phyloP scores from a whole-genome alignment of 1,139 yeast genomes.

The Hyphopichia fennica region DNA sequence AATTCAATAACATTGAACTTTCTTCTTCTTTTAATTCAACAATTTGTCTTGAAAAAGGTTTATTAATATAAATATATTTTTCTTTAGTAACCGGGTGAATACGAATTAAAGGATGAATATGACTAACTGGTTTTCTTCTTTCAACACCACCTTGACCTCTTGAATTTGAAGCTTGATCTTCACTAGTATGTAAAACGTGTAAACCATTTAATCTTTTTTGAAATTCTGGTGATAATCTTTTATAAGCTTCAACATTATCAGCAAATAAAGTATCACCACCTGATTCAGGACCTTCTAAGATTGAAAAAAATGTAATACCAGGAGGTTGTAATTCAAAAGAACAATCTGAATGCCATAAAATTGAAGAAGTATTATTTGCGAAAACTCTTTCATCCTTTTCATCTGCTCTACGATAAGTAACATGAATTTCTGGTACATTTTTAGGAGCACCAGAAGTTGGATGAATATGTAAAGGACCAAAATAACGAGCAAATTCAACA shows the following conservation, averaged over 20 bases:
- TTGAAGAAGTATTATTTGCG: constrained; percentile 31
- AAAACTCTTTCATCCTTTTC: constrained; percentile 32
- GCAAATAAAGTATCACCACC: constrained; percentile 78
- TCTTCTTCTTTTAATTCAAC: constrained; percentile 69
- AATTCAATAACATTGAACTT: constrained; percentile 53
- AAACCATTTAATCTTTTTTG: constrained; percentile 55
- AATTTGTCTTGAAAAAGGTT: constrained; percentile 61
- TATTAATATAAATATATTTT: constrained; percentile 59
- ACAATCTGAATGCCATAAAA: constrained; percentile 67
- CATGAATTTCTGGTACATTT: constrained; percentile 58
- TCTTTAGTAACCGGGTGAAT: constrained; percentile 67
- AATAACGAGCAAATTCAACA: constrained; percentile 58
- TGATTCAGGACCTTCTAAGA: constrained; percentile 58
- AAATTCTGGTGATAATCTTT: constrained; percentile 64
- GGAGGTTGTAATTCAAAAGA: constrained; percentile 74
- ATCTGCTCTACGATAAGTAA: constrained; percentile 57
- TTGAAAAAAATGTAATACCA: constrained; percentile 60
- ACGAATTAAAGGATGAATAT: constrained; percentile 67
- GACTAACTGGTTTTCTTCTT: constrained; percentile 59
- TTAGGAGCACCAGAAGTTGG: constrained; percentile 73
- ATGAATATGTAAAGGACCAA: constrained; percentile 70
- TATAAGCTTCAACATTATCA: constrained; percentile 64
- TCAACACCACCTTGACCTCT: constrained; percentile 57
- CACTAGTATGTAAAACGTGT: constrained; percentile 67
- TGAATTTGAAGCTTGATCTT: constrained; percentile 64